Conservation (phyloP, 352 stramenopile genomes). For the Pythium grandisporangium region DNA sequence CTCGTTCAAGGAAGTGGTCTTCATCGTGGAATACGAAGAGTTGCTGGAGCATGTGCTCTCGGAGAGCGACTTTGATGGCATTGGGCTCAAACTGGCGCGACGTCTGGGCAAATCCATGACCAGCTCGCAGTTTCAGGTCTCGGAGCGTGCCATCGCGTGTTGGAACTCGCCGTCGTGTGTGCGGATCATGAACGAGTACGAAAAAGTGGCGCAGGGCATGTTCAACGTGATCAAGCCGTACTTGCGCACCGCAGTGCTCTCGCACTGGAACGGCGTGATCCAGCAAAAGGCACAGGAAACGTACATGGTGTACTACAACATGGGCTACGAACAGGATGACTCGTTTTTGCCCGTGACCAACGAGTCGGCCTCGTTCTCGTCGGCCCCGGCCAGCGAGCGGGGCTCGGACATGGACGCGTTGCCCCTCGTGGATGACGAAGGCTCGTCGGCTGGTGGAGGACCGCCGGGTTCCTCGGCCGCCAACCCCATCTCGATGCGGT, state of each 20-base stretch:
- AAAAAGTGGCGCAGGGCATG: slow-evolving; percentile 77
- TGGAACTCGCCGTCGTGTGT: slow-evolving; percentile 73
- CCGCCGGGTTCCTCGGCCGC: slow-evolving; percentile 12
- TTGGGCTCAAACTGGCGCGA: slow-evolving; percentile 43
- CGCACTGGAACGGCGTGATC: slow-evolving; percentile 80
- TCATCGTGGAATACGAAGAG: slow-evolving; percentile 86
- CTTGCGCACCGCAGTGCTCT: slow-evolving; percentile 32
- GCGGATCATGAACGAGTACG: slow-evolving; percentile 87
- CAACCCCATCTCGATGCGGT: slow-evolving; percentile 7
- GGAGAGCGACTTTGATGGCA: slow-evolving; percentile 65
- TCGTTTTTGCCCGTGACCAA: slow-evolving; percentile 15
- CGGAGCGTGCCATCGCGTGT: slow-evolving; percentile 75
- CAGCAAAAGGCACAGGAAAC: slow-evolving; percentile 81
- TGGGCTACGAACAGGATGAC: slow-evolving; percentile 81
- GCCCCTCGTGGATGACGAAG: slow-evolving; percentile 11
- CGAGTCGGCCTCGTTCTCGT: not conserved
- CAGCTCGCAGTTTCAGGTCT: slow-evolving; percentile 80
- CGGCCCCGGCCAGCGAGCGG: not conserved
- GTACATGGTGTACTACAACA: slow-evolving; percentile 87
- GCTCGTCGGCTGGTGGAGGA: slow-evolving; percentile 5
- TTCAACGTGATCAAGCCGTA: slow-evolving; percentile 78
- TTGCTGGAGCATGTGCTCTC: slow-evolving; percentile 82
- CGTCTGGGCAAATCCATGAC: slow-evolving; percentile 71
- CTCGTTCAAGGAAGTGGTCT: slow-evolving; percentile 85
- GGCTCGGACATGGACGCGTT: slow-evolving; percentile 4